Evolutionary conservation across 2,329 filamentous ascomycete genomes (phyloP).

Genomic region (Pseudopyricularia cyperi): DNA sequence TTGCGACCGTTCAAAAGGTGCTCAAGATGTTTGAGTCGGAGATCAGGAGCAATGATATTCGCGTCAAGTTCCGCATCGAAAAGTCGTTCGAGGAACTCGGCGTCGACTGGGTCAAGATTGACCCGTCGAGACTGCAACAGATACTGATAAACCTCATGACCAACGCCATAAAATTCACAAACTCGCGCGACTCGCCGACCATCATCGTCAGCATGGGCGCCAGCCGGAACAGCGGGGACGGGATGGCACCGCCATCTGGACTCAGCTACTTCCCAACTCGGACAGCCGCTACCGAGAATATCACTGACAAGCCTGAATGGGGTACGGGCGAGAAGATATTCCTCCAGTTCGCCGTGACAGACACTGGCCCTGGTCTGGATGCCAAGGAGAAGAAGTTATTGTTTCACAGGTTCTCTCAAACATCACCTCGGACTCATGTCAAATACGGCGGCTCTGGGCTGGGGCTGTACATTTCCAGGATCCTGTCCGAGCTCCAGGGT

Average conservation of each 20-base stretch:
- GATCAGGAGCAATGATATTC: conserved; percentile 53
- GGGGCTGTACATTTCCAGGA: conserved; percentile 65
- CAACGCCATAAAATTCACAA: conserved; percentile 73
- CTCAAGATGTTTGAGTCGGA: conserved; percentile 72
- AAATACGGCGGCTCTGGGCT: conserved; percentile 70
- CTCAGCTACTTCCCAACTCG: conserved; percentile 49
- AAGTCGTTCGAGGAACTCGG: conserved; percentile 44
- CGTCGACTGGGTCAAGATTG: conserved; percentile 54
- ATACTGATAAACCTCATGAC: conserved; percentile 70
- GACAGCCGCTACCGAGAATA: background rate
- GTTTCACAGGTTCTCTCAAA: conserved; percentile 70
- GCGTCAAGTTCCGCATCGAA: conserved; percentile 51
- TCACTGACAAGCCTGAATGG: background rate
- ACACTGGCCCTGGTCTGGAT: conserved; percentile 63
- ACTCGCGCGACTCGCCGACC: conserved; percentile 37
- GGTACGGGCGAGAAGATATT: conserved; percentile 24
- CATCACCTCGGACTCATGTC: conserved; percentile 61
- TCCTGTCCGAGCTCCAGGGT: conserved; percentile 69
- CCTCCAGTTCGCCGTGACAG: conserved; percentile 60
- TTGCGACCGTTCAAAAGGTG: conserved; percentile 51
- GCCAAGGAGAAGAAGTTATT: conserved; percentile 59
- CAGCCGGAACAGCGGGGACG: conserved; percentile 26
- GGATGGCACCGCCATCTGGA: conserved; percentile 24
- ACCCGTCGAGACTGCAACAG: conserved; percentile 66
- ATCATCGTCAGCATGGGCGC: conserved; percentile 39